Evolutionary conservation across 2,329 filamentous ascomycete genomes (phyloP), one percentile per base, ranked within the genome.

Genomic region (Stylonectria norvegica): DNA sequence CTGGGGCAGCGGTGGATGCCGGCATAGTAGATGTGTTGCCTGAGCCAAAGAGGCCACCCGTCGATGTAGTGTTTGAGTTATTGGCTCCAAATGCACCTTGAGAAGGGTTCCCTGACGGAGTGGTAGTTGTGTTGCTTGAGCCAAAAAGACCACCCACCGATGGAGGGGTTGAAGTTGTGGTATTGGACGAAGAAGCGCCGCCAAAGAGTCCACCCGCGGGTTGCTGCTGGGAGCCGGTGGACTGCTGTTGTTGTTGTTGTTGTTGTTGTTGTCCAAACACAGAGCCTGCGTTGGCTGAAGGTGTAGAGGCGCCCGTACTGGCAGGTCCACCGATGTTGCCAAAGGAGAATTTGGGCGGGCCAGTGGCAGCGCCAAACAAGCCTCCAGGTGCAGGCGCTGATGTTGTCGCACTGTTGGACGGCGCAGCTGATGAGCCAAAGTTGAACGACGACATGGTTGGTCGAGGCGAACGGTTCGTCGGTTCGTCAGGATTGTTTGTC

Each of bases 321-420:
- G 53, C 42, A 22, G 52, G 43, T 22, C 48, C 48, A 28, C 53
- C 55, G 17, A 53, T 20, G 15, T 48, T 53, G 23, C 65, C 65
- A 45, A 76, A 76, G 8, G 66, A 65, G 53, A 75, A 73, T 7
- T 49, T 43, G 17, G 69, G 52, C 17, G 62, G 48, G 28, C 58
- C 55, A 20, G 50, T 48, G 25, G 56, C 56, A 41, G 48, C 47
- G 31, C 69, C 69, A 52, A 76, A 75, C 7, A 73, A 50, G 15
- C 60, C 53, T 11, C 64, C 64, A 5, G 64, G 53, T 34, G 71
- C 64, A 15, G 65, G 67, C 41, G 68, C 65, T 53, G 65, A 59
- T 16, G 56, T 61, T 8, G 60, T 61, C 6, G 60, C 45, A 41
- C 55, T 64, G 46, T 55, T 55, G 36, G 56, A 47, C 14, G 60